Conservation (phyloP, 192 early-diverging fungal genomes). For the Mortierella alpina region DNA sequence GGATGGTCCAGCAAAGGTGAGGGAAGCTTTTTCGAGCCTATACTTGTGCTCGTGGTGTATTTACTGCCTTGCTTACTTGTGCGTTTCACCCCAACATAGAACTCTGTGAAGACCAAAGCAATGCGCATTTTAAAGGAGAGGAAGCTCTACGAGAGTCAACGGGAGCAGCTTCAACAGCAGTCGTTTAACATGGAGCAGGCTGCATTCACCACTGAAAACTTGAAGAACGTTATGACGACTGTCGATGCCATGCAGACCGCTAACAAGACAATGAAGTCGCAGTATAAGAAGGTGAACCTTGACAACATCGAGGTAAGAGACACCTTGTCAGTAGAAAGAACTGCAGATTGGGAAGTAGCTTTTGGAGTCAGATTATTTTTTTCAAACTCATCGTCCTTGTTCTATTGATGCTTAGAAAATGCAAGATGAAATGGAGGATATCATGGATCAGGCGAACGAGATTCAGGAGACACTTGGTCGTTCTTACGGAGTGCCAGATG, state of each 20-base stretch:
- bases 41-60: not conserved
- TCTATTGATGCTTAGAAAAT: constrained; percentile 67
- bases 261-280: constrained; percentile 95
- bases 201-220: constrained; percentile 90
- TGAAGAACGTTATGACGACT: constrained; percentile 96
- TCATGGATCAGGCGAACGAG: constrained; percentile 97
- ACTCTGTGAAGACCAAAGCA: constrained; percentile 92
- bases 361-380: not conserved
- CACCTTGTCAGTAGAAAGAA: not conserved
- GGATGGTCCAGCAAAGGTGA: constrained; percentile 85
- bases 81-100: constrained; percentile 57
- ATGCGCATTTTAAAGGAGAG: constrained; percentile 92
- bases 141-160: constrained; percentile 94
- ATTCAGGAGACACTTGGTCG: constrained; percentile 95
- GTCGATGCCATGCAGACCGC: constrained; percentile 97
- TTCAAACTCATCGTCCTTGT: not conserved
- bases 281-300: constrained; percentile 94
- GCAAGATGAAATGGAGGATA: constrained; percentile 98
- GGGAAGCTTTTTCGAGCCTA: not conserved
- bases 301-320: constrained; percentile 90
- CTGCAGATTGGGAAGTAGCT: not conserved
- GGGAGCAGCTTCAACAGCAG: constrained; percentile 95
- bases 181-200: constrained; percentile 99
- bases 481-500: constrained; percentile 93
- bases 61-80: not conserved